Evolutionary conservation across 805 yeast genomes (phyloP).

Genomic region (Metschnikowia anglica): DNA sequence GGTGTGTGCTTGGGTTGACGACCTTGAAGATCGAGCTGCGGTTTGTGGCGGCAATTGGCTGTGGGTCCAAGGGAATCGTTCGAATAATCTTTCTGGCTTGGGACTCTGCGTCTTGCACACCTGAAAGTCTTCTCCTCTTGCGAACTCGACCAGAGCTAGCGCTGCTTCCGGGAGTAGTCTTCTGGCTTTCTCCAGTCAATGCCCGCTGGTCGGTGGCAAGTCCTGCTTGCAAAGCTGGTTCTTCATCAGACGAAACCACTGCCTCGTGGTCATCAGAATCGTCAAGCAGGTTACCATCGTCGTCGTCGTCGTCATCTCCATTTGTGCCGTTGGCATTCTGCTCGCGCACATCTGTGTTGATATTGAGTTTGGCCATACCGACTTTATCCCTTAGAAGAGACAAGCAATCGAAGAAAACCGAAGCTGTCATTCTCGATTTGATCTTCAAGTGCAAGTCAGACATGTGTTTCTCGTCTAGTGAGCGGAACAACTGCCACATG

Average conservation of each 20-base stretch:
- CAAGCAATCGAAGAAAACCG: constrained; percentile 87
- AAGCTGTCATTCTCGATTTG: constrained; percentile 85
- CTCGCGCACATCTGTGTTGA: constrained; percentile 27
- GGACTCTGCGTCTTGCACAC: constrained; percentile 61
- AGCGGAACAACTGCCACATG: constrained; percentile 84
- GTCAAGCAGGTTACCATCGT: constrained; percentile 23
- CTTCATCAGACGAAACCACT: constrained; percentile 20
- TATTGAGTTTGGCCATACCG: constrained; percentile 71
- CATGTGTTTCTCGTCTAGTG: constrained; percentile 55
- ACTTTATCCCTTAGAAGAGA: constrained; percentile 83
- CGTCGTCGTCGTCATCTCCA: constrained; percentile 26
- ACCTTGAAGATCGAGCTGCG: constrained; percentile 40
- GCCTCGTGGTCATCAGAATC: constrained; percentile 19
- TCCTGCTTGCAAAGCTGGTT: constrained; percentile 23
- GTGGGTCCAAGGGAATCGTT: constrained; percentile 81
- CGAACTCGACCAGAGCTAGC: constrained; percentile 33
- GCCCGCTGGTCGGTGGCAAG: constrained; percentile 1
- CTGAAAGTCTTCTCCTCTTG: constrained; percentile 52
- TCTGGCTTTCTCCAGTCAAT: constrained; percentile 21
- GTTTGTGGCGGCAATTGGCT: constrained; percentile 56
- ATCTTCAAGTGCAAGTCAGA: constrained; percentile 52
- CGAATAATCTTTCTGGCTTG: constrained; percentile 72
- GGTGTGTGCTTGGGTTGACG: constrained; percentile 34
- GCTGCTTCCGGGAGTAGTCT: constrained; percentile 40
- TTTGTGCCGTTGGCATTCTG: constrained; percentile 23